Percentiles rank a stretch among this genome's conserved stretches.
These are phyloP conservation scores for Starmerella ratchasimensis DNA, from an alignment of 805 yeast species.

Conservation along the genomic window DNA sequence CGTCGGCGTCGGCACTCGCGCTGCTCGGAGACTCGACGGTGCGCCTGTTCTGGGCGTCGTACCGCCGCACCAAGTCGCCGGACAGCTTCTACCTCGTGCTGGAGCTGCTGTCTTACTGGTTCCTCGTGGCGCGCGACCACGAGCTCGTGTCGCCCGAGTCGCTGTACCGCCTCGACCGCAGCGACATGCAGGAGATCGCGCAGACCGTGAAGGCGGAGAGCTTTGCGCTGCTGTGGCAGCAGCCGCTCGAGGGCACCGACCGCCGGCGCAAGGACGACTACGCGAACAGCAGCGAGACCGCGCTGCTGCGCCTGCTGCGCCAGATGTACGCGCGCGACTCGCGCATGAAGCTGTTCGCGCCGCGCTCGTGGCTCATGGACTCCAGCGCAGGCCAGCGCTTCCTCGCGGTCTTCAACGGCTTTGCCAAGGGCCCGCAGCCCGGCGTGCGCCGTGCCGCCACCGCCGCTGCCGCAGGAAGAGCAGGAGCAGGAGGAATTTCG, in stretches of 20 bases:
- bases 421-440: not conserved
- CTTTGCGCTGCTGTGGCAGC: slow-evolving; percentile 36
- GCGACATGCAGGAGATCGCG: slow-evolving; percentile 32
- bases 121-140: slow-evolving; percentile 51
- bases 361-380: slow-evolving; percentile 42
- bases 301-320: slow-evolving; percentile 41
- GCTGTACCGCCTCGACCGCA: slow-evolving; percentile 28
- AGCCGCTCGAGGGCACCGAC: slow-evolving; percentile 7
- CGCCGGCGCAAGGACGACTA: not conserved
- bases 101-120: slow-evolving; percentile 52
- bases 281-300: slow-evolving; percentile 20
- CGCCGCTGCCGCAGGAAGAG: no score
- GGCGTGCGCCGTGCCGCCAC: no score
- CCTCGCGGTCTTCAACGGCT: slow-evolving; percentile 1
- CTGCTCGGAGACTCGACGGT: no score
- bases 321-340: slow-evolving; percentile 55
- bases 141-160: slow-evolving; percentile 40
- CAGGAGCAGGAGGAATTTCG: no score
- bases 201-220: slow-evolving; percentile 39
- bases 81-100: not conserved
- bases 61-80: no score
- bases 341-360: slow-evolving; percentile 40
- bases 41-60: no score
- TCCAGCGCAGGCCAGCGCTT: not conserved
- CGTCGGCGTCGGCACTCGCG: no score